Evolutionary conservation across 2,329 filamentous ascomycete species (phyloP).

Genomic region (Mollisia scopiformis): DNA sequence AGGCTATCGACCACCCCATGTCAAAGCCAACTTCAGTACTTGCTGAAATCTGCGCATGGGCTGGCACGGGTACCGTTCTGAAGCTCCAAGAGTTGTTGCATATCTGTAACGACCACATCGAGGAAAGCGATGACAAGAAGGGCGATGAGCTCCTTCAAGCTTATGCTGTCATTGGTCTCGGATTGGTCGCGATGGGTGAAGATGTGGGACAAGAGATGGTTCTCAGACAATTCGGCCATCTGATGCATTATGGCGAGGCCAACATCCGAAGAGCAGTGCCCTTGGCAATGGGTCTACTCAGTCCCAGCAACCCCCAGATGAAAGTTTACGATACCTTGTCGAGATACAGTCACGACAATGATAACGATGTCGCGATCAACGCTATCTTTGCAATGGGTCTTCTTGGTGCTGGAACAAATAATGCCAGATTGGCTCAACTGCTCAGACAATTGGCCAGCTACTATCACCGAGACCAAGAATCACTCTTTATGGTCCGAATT

Average conservation of each 20-base stretch:
- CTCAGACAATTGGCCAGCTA: conserved; percentile 95
- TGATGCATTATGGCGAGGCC: conserved; percentile 98
- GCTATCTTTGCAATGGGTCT: conserved; percentile 99
- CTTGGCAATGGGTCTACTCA: conserved; percentile 93
- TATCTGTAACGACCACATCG: conserved; percentile 96
- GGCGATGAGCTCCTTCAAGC: conserved; percentile 94
- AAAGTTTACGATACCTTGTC: conserved; percentile 99
- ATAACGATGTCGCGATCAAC: conserved; percentile 97
- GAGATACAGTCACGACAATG: conserved; percentile 96
- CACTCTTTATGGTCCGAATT: conserved; percentile 98
- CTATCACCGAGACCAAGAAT: conserved; percentile 95
- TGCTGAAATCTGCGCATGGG: conserved; percentile 97
- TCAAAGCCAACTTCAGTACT: conserved; percentile 93
- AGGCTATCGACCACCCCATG: conserved; percentile 96
- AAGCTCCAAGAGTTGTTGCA: conserved; percentile 97
- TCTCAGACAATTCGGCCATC: conserved; percentile 91
- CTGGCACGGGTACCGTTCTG: conserved; percentile 92
- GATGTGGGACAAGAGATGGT: conserved; percentile 99
- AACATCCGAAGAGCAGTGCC: conserved; percentile 97
- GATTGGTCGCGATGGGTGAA: conserved; percentile 95
- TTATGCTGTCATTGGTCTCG: conserved; percentile 93
- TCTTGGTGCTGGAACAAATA: conserved; percentile 95
- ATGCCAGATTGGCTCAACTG: conserved; percentile 92
- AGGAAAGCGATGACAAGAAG: conserved; percentile 93
- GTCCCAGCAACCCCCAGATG: conserved; percentile 98